Conservation (phyloP, 371 early-diverging fungal genomes). For the Mucor circinelloides region DNA sequence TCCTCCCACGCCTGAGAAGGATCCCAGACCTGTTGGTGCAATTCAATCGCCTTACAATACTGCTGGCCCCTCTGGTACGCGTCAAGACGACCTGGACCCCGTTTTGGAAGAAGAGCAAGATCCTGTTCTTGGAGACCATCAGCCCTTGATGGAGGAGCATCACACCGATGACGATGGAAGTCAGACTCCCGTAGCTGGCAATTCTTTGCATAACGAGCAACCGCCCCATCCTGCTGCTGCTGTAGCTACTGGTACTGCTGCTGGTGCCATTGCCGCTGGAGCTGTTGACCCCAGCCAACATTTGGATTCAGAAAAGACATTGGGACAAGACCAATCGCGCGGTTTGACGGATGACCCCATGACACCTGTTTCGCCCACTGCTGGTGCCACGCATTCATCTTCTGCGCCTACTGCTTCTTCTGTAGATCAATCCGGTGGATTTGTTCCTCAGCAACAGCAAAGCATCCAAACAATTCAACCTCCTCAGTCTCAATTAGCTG, state of each 20-base stretch:
- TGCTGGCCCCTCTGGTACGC: not conserved
- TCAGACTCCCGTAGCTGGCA: not conserved
- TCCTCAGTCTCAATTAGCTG: not conserved
- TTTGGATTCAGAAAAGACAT: not conserved
- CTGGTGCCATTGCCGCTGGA: not conserved
- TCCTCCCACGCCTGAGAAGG: not conserved
- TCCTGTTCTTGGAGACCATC: not conserved
- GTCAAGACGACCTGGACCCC: not conserved
- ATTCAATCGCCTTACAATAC: conserved; percentile 6
- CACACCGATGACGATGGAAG: not conserved
- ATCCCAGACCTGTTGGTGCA: not conserved
- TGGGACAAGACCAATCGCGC: not conserved
- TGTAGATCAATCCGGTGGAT: not conserved
- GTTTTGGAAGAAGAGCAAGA: not conserved
- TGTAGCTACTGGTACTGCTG: not conserved
- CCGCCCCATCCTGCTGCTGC: not conserved
- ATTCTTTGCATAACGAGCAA: not conserved
- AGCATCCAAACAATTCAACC: not conserved
- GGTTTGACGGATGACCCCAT: not conserved
- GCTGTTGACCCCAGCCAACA: not conserved
- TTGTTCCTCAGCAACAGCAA: not conserved
- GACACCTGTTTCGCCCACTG: not conserved
- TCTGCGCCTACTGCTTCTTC: not conserved
- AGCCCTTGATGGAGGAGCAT: not conserved
- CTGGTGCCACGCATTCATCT: not conserved